Evolutionary conservation across 208 protist species (phyloP).

Genomic region (Blechomonas ayalai): DNA sequence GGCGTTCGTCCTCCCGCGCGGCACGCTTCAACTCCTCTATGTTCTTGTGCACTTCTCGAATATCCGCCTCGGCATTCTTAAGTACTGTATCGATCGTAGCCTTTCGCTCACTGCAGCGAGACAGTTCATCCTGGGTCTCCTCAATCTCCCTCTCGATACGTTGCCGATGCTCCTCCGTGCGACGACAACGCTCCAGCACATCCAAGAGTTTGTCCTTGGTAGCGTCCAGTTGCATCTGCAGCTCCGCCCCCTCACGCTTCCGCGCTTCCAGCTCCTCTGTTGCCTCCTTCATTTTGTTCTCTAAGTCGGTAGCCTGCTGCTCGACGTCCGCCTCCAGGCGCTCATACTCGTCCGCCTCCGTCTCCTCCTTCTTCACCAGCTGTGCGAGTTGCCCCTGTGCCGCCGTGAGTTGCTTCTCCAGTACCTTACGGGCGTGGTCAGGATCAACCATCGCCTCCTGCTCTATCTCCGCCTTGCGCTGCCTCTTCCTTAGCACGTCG

Average conservation of each 20-base stretch:
- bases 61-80: constrained; percentile 76
- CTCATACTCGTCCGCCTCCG: constrained; percentile 56
- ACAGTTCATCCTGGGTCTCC: constrained; percentile 69
- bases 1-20: constrained; percentile 52
- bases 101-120: constrained; percentile 44
- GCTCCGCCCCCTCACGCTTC: constrained; percentile 23
- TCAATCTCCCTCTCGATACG: constrained; percentile 71
- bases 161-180: constrained; percentile 39
- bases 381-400: constrained; percentile 28
- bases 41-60: constrained; percentile 36
- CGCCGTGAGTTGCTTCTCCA: constrained; percentile 46
- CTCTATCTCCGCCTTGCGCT: constrained; percentile 29
- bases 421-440: constrained; percentile 21
- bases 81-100: constrained; percentile 47
- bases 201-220: constrained; percentile 22
- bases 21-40: constrained; percentile 41
- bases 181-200: constrained; percentile 27
- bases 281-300: constrained; percentile 37
- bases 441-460: constrained; percentile 26
- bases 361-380: constrained; percentile 43
- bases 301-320: constrained; percentile 43
- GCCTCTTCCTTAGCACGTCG: constrained; percentile 14
- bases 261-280: constrained; percentile 53
- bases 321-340: constrained; percentile 68
- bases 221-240: constrained; percentile 22